Evolutionary conservation across 176 grass and related monocot species (phyloP), one percentile per base, ranked within the genome.

Genomic region (Pontederia paniculata): DNA sequence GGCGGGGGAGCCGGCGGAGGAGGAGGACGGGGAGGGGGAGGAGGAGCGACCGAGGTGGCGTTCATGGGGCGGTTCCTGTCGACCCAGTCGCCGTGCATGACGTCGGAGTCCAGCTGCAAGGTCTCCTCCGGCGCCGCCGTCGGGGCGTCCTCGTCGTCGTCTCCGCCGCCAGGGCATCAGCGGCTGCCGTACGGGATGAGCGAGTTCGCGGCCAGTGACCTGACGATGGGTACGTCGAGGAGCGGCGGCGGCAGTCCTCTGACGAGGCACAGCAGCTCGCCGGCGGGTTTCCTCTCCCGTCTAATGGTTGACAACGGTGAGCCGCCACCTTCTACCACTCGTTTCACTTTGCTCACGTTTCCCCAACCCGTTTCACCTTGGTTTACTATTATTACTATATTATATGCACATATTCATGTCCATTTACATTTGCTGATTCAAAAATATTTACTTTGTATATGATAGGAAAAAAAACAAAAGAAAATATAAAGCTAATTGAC

Each of bases 251-350:
- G 42, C 62, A 81, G 78, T 53, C 64, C 71, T 72, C 73, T 89
- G 10, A 51, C 70, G 20, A 72, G 90, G 10, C 90, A 83, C 75
- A 89, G 85, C 42, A 96, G 85, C 73, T 96, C 81, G 17, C 85
- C 90, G 6, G 85, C 71, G 10, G 85, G 82, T 0, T 89, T 96
- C 79, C 86, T 96, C 74, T 89, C 85, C 73, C 84, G 76, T 72
- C 90, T 86, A 37, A 63, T 81, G 51, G 59, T 60, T 60, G 82
- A 76, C 60, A 78, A 78, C 46, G 82, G 85, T 86, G 52, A 80
- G 78, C 28, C 22, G 17, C 8, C 9, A 3, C 55, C 42, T 44
- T 31, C 16, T 28, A 12, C 37, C 49, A 22, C 21, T 53, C 11
- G 20, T 20, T 54, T 60, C 12, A 21, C 2, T 55, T 17, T 23